Evolutionary conservation across 306 rosid species (phyloP).

Genomic region (Sphenostylis stenocarpa): DNA sequence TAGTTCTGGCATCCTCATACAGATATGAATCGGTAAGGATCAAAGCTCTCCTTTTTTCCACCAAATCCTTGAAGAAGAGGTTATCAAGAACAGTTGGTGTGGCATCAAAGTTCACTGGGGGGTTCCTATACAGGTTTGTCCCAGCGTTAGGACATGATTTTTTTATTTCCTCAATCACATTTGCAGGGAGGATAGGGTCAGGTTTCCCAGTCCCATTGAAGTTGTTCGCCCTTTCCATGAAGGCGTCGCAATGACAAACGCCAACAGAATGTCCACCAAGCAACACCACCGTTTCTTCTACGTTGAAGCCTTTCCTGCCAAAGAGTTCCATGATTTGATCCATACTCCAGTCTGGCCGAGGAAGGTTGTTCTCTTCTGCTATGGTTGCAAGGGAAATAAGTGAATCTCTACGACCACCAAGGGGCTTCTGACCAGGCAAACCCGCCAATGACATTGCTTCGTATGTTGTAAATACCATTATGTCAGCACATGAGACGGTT

Average conservation of each 20-base stretch:
- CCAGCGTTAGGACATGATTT: constrained; percentile 26
- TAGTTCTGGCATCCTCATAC: constrained; percentile 39
- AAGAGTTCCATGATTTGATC: constrained; percentile 32
- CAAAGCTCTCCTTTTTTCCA: constrained; percentile 34
- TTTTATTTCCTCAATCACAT: constrained; percentile 5
- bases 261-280: constrained; percentile 74
- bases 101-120: constrained; percentile 41
- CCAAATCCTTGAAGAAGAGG: constrained; percentile 43
- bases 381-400: constrained; percentile 41
- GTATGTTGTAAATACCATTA: constrained; percentile 44
- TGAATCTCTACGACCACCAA: constrained; percentile 59
- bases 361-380: constrained; percentile 34
- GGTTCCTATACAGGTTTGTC: neutral
- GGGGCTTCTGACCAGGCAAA: constrained; percentile 13
- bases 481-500: constrained; percentile 71
- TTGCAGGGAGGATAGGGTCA: constrained; percentile 34
- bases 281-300: constrained; percentile 56
- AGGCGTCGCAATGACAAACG: constrained; percentile 34
- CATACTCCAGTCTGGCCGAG: constrained; percentile 28
- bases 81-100: constrained; percentile 55
- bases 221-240: constrained; percentile 40
- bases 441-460: constrained; percentile 44
- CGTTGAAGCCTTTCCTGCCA: constrained; percentile 35
- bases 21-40: constrained; percentile 49
- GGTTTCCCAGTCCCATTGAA: neutral